These are phyloP conservation scores for Evernia prunastri DNA, from an alignment of 495 filamentous ascomycete species.

Conservation along the genomic window DNA sequence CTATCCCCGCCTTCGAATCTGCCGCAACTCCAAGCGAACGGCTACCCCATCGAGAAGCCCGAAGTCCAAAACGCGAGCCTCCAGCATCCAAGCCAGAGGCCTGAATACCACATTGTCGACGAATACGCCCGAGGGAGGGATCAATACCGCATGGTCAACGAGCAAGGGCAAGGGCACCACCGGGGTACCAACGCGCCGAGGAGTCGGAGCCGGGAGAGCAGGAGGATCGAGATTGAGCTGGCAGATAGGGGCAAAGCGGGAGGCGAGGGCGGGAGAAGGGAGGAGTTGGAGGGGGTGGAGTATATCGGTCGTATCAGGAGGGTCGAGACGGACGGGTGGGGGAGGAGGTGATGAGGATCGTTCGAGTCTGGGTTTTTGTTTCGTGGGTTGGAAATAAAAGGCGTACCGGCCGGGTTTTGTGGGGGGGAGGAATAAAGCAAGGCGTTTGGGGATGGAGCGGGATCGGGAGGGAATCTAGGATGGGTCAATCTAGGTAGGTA, in stretches of 20 bases:
- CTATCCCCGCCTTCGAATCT: not conserved
- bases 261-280: not conserved
- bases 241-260: conserved; percentile 10
- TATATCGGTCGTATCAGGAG: conserved; percentile 18
- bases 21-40: conserved; percentile 19
- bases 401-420: too few species aligned
- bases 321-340: conserved; percentile 25
- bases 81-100: conserved; percentile 8
- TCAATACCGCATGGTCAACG: conserved; percentile 3
- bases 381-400: not conserved
- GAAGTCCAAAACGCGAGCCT: not conserved
- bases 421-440: not conserved
- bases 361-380: not conserved
- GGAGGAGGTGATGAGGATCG: not conserved
- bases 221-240: conserved; percentile 26
- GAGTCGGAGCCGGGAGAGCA: conserved; percentile 24
- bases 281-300: conserved; percentile 19
- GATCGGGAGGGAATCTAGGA: too few species aligned
- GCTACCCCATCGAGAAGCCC: conserved; percentile 24
- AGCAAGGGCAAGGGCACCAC: conserved; percentile 11
- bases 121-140: conserved; percentile 10
- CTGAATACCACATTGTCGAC: conserved; percentile 21
- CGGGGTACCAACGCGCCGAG: conserved; percentile 7
- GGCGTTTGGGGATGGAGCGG: not conserved
- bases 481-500: too few species aligned